Evolutionary conservation across 495 filamentous ascomycete genomes (phyloP), one percentile per base, ranked within the genome.

Genomic region (Amphirosellinia nigrospora): DNA sequence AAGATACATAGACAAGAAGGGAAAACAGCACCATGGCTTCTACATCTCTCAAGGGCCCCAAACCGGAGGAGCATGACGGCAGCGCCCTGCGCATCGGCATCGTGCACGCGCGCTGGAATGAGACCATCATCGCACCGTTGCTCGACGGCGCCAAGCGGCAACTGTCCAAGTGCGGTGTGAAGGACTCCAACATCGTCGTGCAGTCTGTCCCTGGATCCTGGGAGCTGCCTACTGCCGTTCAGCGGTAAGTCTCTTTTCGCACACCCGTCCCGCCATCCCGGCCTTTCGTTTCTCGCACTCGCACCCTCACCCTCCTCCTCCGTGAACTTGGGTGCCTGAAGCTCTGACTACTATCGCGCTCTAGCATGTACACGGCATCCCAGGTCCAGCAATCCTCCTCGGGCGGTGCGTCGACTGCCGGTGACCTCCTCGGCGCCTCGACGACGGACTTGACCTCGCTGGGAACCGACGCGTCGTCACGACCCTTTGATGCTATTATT

Each of bases 21-120:
- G 5, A 45, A 16, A 4, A 0, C 11, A n/a, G 1, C 50, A 53
- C 4, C 3, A 70, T 70, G 68, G 60, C 60, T 46, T 63, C 67
- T 23, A 41, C 56, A 11, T 70, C 84, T 28, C 76, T 78, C 76
- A 86, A 86, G 70, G 82, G 83, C 59, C 82, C 82, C 6, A 73
- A 75, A 58, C 82, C 80, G 46, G 80, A 84, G 73, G 71, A 78
- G 74, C 82, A 82, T 80, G 81, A 88, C 80, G 96, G 96, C 76
- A 92, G 91, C 74, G 86, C 84, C 70, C 88, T 99, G 70, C 93
- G 96, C 72, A 90, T 99, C 76, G 94, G 91, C 65, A 97, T 99
- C 75, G 88, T 99, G 38, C 96, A 98, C 81, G 96, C 94, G 30
- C 89, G 96, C 71, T 99, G 96, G 96, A 99, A 98, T 81, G 89